Evolutionary conservation across 78 protist genomes (phyloP).

Genomic region (Dictyostelium citrinum): DNA sequence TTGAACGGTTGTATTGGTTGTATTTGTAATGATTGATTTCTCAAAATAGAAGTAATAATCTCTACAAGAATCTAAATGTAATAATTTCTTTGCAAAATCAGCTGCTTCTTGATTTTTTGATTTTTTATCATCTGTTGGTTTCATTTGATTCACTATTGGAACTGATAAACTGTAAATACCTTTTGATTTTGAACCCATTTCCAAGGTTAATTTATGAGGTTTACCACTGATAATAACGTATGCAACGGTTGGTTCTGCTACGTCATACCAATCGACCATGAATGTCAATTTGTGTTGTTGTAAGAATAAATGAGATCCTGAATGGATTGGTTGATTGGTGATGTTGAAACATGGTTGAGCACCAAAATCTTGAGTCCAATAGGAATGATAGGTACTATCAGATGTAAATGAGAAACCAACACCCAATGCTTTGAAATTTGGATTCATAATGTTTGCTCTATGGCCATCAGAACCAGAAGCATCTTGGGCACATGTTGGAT

Average conservation of each 20-base stretch:
- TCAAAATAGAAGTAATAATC: conserved; percentile 44
- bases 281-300: neutral
- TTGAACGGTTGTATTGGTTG: neutral
- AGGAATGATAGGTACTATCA: neutral
- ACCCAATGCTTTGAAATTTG: neutral
- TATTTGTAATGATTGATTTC: neutral
- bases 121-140: neutral
- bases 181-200: conserved; percentile 23
- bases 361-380: conserved; percentile 72
- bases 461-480: conserved; percentile 36
- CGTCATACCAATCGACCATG: conserved; percentile 34
- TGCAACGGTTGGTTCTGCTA: neutral
- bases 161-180: conserved; percentile 16
- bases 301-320: conserved; percentile 19
- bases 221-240: conserved; percentile 14
- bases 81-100: neutral
- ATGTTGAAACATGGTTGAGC: neutral
- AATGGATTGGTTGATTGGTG: neutral
- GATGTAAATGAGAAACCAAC: neutral
- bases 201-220: neutral
- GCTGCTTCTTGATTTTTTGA: neutral
- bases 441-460: conserved; percentile 33
- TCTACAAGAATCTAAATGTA: conserved; percentile 10
- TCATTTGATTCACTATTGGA: neutral
- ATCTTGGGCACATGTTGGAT: conserved; percentile 16